Evolutionary conservation across 768 basidiomycete species (phyloP), one percentile per base, ranked within the genome.

Genomic region (Kwoniella pini): DNA sequence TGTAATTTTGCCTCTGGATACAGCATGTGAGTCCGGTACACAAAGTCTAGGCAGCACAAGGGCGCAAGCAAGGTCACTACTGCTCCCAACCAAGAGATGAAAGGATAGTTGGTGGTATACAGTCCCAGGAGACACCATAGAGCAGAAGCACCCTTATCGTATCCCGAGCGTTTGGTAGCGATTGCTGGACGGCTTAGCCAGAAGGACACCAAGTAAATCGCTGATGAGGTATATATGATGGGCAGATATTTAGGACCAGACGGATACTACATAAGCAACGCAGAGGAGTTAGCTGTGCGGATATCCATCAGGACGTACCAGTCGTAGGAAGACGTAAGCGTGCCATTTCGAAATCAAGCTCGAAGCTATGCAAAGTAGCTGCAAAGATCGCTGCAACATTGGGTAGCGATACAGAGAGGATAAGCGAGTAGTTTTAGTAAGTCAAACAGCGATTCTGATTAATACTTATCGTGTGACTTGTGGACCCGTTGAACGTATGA

Each of bases 301-400:
- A 4, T 15, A 26, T 54, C 52, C n/a, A n/a, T 6, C 19, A 19
- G 6, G 26, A 26, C 52, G 24, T 30, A 54, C 52, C 15, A 54
- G 22, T 24, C 52, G 36, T 27, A 54, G 33, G 24, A 54, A 54
- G 21, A 54, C 19, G 33, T 54, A 54, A 3, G 52, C 52, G 39
- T 54, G 19, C 52, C 52, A 54, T 26, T 54, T 54, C 1, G 52
- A n/a, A 24, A 33, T 36, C 22, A 54, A 28, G 39, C 52, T 54
- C 19, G 52, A 38, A 11, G 22, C 52, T n/a, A 39, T 13, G 27
- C 52, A 54, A 15, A 19, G 6, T 6, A 22, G 38, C 17, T 26
- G 52, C 21, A 46, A 54, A 3, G 38, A 42, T 13, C 22, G 39
- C 22, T 24, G 19, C 36, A 31, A 40, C 38, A 24, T 26, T 28